Conservation (phyloP, 495 filamentous ascomycete species). For the Pseudotulostoma volvatum region DNA sequence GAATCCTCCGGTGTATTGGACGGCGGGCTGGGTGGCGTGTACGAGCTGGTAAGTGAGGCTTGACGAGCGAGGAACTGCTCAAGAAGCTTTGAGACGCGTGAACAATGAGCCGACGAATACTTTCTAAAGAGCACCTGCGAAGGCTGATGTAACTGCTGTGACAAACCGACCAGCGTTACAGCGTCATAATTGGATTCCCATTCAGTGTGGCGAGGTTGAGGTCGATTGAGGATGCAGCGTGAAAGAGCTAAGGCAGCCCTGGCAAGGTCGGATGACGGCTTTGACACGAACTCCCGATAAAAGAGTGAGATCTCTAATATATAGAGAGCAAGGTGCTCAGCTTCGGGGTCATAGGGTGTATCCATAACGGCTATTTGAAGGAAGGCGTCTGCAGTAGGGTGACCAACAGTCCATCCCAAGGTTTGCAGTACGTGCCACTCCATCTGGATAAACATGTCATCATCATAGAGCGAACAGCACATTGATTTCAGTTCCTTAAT, state of each 20-base stretch:
- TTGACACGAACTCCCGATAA: slow-evolving; percentile 89
- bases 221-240: slow-evolving; percentile 66
- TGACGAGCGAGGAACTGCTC: slow-evolving; percentile 78
- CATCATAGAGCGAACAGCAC: slow-evolving; percentile 97
- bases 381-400: slow-evolving; percentile 89
- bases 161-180: slow-evolving; percentile 60
- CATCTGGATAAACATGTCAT: slow-evolving; percentile 99
- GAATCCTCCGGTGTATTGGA: slow-evolving; percentile 41
- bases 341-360: slow-evolving; percentile 52
- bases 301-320: slow-evolving; percentile 88
- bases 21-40: slow-evolving; percentile 58
- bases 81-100: slow-evolving; percentile 62
- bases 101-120: slow-evolving; percentile 67
- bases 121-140: slow-evolving; percentile 77
- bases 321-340: slow-evolving; percentile 88
- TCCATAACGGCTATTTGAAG: slow-evolving; percentile 60
- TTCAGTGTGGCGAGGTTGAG: slow-evolving; percentile 54
- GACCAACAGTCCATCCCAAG: slow-evolving; percentile 89
- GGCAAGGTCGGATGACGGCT: slow-evolving; percentile 77
- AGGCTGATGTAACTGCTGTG: slow-evolving; percentile 73
- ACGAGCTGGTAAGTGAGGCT: slow-evolving; percentile 50
- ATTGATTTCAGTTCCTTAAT: slow-evolving; percentile 94
- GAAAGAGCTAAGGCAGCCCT: slow-evolving; percentile 73
- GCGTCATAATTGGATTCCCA: slow-evolving; percentile 75
- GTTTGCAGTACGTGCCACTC: slow-evolving; percentile 99